Conservation (phyloP, 73 alveolate genomes). For the Paramecium octaurelia region DNA sequence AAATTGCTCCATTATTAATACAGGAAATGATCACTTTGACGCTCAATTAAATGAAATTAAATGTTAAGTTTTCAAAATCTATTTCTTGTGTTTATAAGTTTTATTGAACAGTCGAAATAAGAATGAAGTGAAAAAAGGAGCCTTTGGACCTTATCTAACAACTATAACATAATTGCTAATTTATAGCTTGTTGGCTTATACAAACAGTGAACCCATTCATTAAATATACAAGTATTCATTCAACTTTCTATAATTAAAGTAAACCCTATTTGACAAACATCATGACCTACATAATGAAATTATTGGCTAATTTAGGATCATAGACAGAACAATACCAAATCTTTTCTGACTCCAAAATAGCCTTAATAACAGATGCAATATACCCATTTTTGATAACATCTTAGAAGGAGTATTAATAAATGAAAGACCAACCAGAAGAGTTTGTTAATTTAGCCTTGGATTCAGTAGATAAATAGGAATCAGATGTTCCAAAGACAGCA, state of each 20-base stretch:
- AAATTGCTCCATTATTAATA: not conserved
- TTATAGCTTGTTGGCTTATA: not conserved
- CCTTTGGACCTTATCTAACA: not conserved
- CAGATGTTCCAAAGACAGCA: constrained; percentile 64
- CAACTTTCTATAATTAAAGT: not conserved
- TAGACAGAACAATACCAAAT: constrained; percentile 56
- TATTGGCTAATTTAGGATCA: constrained; percentile 37
- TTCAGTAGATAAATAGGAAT: constrained; percentile 75
- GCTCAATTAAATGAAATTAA: constrained; percentile 31
- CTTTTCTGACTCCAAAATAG: constrained; percentile 37
- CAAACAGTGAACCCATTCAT: not conserved
- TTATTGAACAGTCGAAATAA: constrained; percentile 12
- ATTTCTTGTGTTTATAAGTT: not conserved
- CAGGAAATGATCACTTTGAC: constrained; percentile 19
- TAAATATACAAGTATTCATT: not conserved
- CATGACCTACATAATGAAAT: constrained; percentile 1
- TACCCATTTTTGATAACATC: constrained; percentile 70
- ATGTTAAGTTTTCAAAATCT: not conserved
- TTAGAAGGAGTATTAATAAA: constrained; percentile 55
- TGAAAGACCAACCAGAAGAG: constrained; percentile 73
- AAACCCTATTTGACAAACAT: not conserved
- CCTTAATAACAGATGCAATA: constrained; percentile 68
- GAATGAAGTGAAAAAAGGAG: constrained; percentile 16
- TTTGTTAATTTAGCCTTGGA: constrained; percentile 79
- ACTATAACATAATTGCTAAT: not conserved